phyloP scores from a whole-genome alignment of 2,329 filamentous ascomycete species.

The Beauveria asiatica region DNA sequence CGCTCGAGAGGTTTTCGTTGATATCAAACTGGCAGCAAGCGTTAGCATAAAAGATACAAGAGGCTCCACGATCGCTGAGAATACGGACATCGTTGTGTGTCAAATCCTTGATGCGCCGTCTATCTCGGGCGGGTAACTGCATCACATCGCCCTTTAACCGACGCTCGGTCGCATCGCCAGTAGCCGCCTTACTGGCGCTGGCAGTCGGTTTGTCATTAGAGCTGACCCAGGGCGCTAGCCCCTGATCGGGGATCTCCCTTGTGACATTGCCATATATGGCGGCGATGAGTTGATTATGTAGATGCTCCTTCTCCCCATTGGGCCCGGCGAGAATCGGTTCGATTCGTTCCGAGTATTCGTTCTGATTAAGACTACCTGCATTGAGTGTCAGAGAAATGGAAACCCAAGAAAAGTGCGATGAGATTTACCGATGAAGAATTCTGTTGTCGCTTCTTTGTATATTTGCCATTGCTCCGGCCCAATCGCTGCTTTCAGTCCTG shows the following conservation, averaged over 20 bases:
- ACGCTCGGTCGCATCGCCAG: constrained; percentile 57
- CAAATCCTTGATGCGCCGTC: constrained; percentile 58
- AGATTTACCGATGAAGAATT: constrained; percentile 52
- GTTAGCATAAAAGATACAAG: background rate
- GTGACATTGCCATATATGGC: constrained; percentile 63
- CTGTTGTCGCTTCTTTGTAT: constrained; percentile 55
- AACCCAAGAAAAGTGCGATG: background rate
- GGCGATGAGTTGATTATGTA: constrained; percentile 60
- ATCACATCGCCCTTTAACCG: constrained; percentile 61
- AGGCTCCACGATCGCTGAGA: background rate
- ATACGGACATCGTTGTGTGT: constrained; percentile 50
- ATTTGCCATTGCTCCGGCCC: constrained; percentile 52
- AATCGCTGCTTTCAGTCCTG: constrained; percentile 50
- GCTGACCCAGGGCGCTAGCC: constrained; percentile 62
- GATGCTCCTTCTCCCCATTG: constrained; percentile 51
- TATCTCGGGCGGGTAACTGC: constrained; percentile 58
- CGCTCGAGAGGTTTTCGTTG: constrained; percentile 42
- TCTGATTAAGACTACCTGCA: constrained; percentile 54
- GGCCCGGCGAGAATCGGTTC: constrained; percentile 50
- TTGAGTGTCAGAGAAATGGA: constrained; percentile 1
- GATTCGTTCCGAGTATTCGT: constrained; percentile 50
- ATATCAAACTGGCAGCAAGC: constrained; percentile 39
- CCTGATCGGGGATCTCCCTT: constrained; percentile 58
- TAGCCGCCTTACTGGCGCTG: constrained; percentile 51
- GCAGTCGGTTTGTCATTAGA: constrained; percentile 59